Conservation (phyloP, 768 basidiomycete species). For the Calocybe gangraenosa region DNA sequence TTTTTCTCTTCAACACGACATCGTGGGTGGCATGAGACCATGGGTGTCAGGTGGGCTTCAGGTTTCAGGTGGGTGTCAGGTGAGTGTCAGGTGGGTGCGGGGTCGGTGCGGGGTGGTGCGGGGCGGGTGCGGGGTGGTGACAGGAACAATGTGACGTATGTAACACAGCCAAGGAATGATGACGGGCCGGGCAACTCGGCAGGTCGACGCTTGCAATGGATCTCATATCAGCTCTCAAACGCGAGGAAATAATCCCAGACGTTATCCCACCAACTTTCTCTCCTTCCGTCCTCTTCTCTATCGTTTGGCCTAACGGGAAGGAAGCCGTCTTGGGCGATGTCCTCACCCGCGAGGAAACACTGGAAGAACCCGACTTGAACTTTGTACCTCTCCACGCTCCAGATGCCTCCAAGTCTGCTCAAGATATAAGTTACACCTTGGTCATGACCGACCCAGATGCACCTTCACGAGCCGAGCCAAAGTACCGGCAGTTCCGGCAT, state of each 20-base stretch:
- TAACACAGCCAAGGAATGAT: no score
- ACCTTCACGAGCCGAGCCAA: constrained; percentile 42
- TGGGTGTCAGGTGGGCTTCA: no score
- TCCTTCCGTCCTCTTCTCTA: constrained; percentile 39
- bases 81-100: no score
- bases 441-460: constrained; percentile 61
- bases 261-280: constrained; percentile 34
- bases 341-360: constrained; percentile 29
- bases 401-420: constrained; percentile 13
- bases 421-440: constrained; percentile 42
- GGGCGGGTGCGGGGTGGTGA: no score
- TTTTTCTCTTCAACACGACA: no score
- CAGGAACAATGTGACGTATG: no score
- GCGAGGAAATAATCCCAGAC: constrained; percentile 41
- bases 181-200: no score
- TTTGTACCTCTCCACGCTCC: constrained; percentile 38
- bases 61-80: no score
- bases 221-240: constrained; percentile 20
- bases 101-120: no score
- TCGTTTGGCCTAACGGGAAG: constrained; percentile 37
- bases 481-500: constrained; percentile 44
- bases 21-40: no score
- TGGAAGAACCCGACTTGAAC: constrained; percentile 46
- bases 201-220: no score
- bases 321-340: constrained; percentile 28